phyloP scores from a whole-genome alignment of 2,329 filamentous ascomycete species.

The Monilinia fructigena region DNA sequence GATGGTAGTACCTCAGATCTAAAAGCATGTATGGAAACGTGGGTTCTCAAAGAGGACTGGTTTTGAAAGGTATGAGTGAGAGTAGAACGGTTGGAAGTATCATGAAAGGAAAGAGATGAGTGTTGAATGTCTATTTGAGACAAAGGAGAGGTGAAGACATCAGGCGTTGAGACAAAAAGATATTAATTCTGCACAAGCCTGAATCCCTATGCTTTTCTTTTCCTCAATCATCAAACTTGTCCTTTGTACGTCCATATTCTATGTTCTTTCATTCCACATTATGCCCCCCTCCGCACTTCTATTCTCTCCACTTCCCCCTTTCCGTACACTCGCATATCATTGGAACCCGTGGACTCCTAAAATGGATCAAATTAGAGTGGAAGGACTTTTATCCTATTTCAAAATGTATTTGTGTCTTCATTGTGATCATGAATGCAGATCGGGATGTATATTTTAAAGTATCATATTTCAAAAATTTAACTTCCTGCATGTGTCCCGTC shows the following conservation, averaged over 20 bases:
- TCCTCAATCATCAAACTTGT: not conserved
- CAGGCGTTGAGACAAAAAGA: not conserved
- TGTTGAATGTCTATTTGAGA: not conserved
- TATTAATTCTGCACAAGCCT: not conserved
- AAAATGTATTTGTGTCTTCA: no score
- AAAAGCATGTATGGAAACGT: not conserved
- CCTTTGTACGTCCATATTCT: not conserved
- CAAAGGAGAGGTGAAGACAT: not conserved
- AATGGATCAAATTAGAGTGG: no score
- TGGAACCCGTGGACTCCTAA: no score
- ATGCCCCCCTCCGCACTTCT: no score
- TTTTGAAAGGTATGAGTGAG: not conserved
- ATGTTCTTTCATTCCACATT: not conserved
- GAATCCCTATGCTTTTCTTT: not conserved
- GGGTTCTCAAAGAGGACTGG: not conserved
- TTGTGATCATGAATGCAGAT: no score
- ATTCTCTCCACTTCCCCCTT: no score
- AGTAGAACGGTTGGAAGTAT: not conserved
- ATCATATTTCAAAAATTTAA: no score
- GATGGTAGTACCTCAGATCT: not conserved
- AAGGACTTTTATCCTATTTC: no score
- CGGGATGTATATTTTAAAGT: no score
- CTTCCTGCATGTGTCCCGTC: no score
- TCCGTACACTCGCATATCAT: no score
- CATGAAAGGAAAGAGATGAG: not conserved